Evolutionary conservation across 345 rosid species (phyloP), one percentile per base, ranked within the genome.

Genomic region (Cardamine chenopodiifolia): DNA sequence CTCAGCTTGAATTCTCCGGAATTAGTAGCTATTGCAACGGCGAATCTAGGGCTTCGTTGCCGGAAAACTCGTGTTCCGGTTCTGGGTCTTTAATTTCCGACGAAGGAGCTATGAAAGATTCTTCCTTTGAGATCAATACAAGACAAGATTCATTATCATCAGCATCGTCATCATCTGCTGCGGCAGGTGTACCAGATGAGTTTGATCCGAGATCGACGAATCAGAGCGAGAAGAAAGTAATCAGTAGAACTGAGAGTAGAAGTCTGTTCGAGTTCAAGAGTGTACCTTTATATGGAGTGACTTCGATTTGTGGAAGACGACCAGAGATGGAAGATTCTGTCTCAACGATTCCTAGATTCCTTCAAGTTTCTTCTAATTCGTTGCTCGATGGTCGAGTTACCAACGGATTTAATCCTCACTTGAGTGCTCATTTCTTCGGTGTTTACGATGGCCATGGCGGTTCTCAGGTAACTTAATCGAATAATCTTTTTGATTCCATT

Each of bases 391-490:
- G 67, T 28, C 64, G 48, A 7, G 59, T 63, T 55, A 18, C 58
- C 0, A 76, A 53, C 25, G 83, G 81, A 8, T 44, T 17, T 32
- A 68, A 79, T 64, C 80, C 77, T 25, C 72, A 78, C 61, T 62
- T 68, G 6, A 59, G 66, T 17, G 82, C 82, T 42, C 89, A 85
- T 78, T 89, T 92, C 84, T 86, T 81, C 66, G 96, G 93, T 44
- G 92, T 91, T 23, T 90, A 85, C 37, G 97, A 92, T 57, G 96
- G 92, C 54, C 96, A 88, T 72, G 92, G 96, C 6, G 97, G 97
- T 29, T 78, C 78, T 78, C 89, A 89, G 89, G 93, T 89, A 50
- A 13, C 55, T 62, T 20, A 35, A 5, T 17, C 29, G 15, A 34
- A 50, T 25, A 31, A 7, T n/a, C 42, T 7, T 10, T 18, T 49